Base-by-base conservation (phyloP, 2,329 filamentous ascomycete genomes). In the Ceratocystis huliohia region DNA sequence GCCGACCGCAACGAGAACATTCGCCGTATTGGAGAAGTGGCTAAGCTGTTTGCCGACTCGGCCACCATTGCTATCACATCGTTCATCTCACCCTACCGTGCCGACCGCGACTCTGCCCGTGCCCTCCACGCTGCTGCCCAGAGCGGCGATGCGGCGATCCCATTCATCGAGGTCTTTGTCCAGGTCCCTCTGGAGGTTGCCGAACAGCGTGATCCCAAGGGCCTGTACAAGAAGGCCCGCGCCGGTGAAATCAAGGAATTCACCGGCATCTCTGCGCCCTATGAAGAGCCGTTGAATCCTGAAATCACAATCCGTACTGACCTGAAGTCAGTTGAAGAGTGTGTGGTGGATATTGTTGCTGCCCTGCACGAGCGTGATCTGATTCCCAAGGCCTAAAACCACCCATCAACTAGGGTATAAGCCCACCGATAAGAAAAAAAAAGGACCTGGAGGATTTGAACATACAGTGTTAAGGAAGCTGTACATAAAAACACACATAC, bases 1-100 rank as follows among this genome's bases (percentile, higher is more conserved):
- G 85, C 86, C 74, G 92, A 96, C 80, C 86, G 94, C 72, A 95
- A 93, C 75, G 94, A 99, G 82, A 99, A 99, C 80, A 99, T 99
- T 75, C 86, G 94, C 69, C 87, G 94, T 70, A 96, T 99, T 73
- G 91, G 89, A 65, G 93, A 99, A 82, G 92, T 97, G 53, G 91
- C 94, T 69, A 96, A 96, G 78, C 85, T 99, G 70, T 99, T 99
- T 77, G 92, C 94, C 69, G 94, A 99, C 79, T 85, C 85, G 65
- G 86, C 89, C 70, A 89, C 88, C 67, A 84, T 97, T 72, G 89
- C 93, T 70, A 86, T 99, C 71, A 96, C 94, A 65, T 94, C 89
- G 69, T 99, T 99, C 81, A 99, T 99, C 80, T 95, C 89, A 1
- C 94, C 94, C 0, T 97, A 96, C 82, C 85, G 85, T 67, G 88